A percentile compares a stretch with the other conserved stretches of the same genome.
phyloP scores from a whole-genome alignment of 2,329 filamentous ascomycete species.

The Aspergillus sp. region DNA sequence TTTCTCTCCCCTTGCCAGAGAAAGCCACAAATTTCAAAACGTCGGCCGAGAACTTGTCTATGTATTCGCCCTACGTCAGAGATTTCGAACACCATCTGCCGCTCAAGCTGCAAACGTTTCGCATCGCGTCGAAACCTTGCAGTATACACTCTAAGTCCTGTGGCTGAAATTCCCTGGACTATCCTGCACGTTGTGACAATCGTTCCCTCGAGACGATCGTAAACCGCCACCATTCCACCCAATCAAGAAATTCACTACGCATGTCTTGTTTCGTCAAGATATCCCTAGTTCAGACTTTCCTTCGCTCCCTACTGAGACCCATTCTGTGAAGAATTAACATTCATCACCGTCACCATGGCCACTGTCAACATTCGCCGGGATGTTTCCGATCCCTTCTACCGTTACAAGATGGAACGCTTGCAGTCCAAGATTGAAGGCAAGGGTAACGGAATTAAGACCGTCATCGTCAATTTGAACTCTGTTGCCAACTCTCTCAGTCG shows the following conservation, averaged over 20 bases:
- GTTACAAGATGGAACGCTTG: conserved; percentile 99
- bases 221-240: conserved; percentile 31
- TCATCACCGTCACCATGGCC: conserved; percentile 68
- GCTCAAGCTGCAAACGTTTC: conserved; percentile 95
- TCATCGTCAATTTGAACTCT: conserved; percentile 93
- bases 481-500: conserved; percentile 89
- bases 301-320: conserved; percentile 27
- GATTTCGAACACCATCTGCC: conserved; percentile 91
- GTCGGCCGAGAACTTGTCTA: conserved; percentile 63
- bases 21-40: conserved; percentile 29
- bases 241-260: conserved; percentile 37
- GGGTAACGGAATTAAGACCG: conserved; percentile 98
- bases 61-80: conserved; percentile 97
- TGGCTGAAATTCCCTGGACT: conserved; percentile 62
- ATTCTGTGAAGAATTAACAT: conserved; percentile 21
- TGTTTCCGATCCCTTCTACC: conserved; percentile 98
- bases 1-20: conserved; percentile 31
- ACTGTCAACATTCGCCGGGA: conserved; percentile 98
- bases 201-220: conserved; percentile 6
- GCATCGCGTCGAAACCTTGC: conserved; percentile 91
- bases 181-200: conserved; percentile 23
- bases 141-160: conserved; percentile 83
- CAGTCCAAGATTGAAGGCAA: conserved; percentile 99
- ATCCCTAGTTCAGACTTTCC: conserved; percentile 41
- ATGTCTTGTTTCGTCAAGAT: conserved; percentile 55